Conservation (phyloP, 352 stramenopile genomes). For the Globisporangium ultimum region DNA sequence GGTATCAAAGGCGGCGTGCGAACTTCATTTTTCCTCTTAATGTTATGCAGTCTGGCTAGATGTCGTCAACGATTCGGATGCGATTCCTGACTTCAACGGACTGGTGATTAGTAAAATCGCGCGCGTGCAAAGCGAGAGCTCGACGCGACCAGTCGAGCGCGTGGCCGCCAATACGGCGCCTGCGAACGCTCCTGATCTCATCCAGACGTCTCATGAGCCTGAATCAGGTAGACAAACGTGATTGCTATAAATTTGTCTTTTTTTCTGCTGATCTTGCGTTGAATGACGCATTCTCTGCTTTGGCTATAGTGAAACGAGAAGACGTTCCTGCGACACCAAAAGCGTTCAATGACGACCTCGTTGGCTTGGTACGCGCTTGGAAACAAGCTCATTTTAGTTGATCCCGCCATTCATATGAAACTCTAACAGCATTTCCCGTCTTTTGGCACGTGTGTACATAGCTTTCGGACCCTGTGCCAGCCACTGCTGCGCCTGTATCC, state of each 20-base stretch:
- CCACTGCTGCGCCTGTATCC: constrained; percentile 21
- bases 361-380: constrained; percentile 51
- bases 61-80: constrained; percentile 63
- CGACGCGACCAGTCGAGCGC: constrained; percentile 35
- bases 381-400: background rate
- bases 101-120: constrained; percentile 81
- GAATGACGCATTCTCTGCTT: background rate
- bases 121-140: constrained; percentile 49
- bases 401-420: background rate
- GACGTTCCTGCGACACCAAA: constrained; percentile 44
- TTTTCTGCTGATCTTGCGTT: background rate
- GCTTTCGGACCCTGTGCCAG: constrained; percentile 60
- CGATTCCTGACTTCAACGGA: constrained; percentile 77
- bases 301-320: constrained; percentile 44
- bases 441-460: constrained; percentile 13
- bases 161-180: constrained; percentile 24
- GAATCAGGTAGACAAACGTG: constrained; percentile 3
- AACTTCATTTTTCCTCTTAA: no score
- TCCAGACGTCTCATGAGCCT: constrained; percentile 48
- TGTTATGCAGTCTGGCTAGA: constrained; percentile 68
- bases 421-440: background rate
- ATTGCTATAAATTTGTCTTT: constrained; percentile 1
- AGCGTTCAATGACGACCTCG: constrained; percentile 77
- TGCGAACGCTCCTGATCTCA: constrained; percentile 58
- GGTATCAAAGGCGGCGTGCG: no score